Evolutionary conservation across 495 filamentous ascomycete species (phyloP).

Genomic region (Clohesyomyces aquaticus): DNA sequence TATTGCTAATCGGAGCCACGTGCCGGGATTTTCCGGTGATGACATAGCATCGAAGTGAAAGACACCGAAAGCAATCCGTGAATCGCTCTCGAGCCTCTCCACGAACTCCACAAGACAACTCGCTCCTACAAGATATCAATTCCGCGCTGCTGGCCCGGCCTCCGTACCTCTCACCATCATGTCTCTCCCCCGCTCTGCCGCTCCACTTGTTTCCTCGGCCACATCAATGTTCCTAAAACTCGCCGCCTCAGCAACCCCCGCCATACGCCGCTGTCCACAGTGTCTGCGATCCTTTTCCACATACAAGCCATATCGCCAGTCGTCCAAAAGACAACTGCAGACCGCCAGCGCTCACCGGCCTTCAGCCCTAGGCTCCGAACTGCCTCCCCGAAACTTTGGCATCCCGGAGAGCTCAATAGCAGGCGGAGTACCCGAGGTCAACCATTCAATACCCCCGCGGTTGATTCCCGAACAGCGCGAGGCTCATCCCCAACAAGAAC

Average conservation of each 20-base stretch:
- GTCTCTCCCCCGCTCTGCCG: slow-evolving; percentile 28
- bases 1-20: slow-evolving; percentile 17
- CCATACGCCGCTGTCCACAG: slow-evolving; percentile 50
- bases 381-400: slow-evolving; percentile 68
- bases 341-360: slow-evolving; percentile 79
- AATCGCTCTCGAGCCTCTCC: background rate
- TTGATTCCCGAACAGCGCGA: slow-evolving; percentile 41
- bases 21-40: slow-evolving; percentile 12
- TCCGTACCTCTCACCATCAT: slow-evolving; percentile 16
- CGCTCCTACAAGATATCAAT: no score
- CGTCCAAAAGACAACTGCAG: slow-evolving; percentile 66
- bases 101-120: no score
- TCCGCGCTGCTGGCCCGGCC: background rate
- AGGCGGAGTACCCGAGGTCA: slow-evolving; percentile 54
- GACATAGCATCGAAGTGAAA: slow-evolving; percentile 11
- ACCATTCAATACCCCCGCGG: slow-evolving; percentile 57
- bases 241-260: slow-evolving; percentile 18
- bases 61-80: background rate
- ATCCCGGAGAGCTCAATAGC: slow-evolving; percentile 72
- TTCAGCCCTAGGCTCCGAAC: slow-evolving; percentile 65
- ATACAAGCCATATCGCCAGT: slow-evolving; percentile 55
- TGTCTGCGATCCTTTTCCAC: slow-evolving; percentile 71
- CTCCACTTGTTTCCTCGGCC: background rate
- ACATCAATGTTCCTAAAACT: slow-evolving; percentile 25
- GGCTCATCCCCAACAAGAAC: slow-evolving; percentile 21